A percentile compares a stretch with the other conserved stretches of the same genome.
These are phyloP conservation scores for Cystobasidium sp. DNA, from an alignment of 1,284 basidiomycete species.

Conservation along the genomic window DNA sequence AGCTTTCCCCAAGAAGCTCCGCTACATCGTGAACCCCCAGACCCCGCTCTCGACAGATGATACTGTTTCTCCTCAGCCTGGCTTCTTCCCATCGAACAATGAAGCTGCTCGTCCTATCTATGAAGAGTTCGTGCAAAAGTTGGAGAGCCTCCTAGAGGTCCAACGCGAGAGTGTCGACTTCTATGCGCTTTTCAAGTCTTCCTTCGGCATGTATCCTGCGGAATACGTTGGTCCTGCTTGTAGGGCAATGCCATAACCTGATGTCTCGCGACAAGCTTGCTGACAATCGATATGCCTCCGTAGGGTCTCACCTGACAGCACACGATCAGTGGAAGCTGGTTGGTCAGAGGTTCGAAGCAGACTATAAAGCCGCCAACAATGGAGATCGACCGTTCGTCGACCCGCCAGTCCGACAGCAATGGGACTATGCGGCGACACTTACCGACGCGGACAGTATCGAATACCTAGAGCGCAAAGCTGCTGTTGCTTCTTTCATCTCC, in stretches of 20 bases:
- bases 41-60: conserved; percentile 49
- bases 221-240: conserved; percentile 34
- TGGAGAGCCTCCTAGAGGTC: conserved; percentile 56
- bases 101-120: conserved; percentile 55
- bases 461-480: conserved; percentile 47
- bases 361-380: conserved; percentile 57
- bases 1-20: conserved; percentile 56
- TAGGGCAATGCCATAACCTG: background rate
- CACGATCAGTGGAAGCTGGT: conserved; percentile 58
- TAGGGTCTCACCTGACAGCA: conserved; percentile 53
- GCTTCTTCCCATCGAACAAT: conserved; percentile 27
- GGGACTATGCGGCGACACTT: conserved; percentile 56
- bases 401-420: conserved; percentile 58
- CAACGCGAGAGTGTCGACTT: conserved; percentile 52
- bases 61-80: conserved; percentile 30
- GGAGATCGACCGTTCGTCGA: conserved; percentile 59
- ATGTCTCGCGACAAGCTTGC: background rate
- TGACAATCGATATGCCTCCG: background rate
- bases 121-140: conserved; percentile 57
- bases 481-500: conserved; percentile 58
- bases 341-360: conserved; percentile 58
- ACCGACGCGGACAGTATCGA: conserved; percentile 47
- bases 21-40: conserved; percentile 57
- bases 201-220: conserved; percentile 32
- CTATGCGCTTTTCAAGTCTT: conserved; percentile 46